Percentiles rank a stretch among this genome's conserved stretches.
phyloP scores from a whole-genome alignment of 495 filamentous ascomycete species.

The Geoglossum glabrum region DNA sequence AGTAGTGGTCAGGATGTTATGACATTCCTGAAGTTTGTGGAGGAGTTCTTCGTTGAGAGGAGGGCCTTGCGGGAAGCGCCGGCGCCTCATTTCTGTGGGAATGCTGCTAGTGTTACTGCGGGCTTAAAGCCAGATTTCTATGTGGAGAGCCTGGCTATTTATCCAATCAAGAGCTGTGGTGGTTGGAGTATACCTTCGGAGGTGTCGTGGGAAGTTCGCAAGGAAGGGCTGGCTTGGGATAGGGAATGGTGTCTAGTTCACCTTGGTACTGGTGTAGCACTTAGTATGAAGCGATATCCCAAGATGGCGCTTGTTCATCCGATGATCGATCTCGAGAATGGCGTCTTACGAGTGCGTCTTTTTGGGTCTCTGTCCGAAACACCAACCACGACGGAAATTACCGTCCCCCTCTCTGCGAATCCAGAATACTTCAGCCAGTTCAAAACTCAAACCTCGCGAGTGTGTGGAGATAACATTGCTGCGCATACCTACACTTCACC shows the following conservation, averaged over 20 bases:
- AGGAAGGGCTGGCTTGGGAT: slow-evolving; percentile 76
- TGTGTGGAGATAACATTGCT: slow-evolving; percentile 60
- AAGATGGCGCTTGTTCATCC: slow-evolving; percentile 66
- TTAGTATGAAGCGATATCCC: slow-evolving; percentile 70
- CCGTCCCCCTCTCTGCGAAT: slow-evolving; percentile 41
- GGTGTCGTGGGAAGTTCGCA: slow-evolving; percentile 48
- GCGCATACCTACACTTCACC: slow-evolving; percentile 45
- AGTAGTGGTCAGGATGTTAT: slow-evolving; percentile 42
- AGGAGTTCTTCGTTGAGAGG: slow-evolving; percentile 26
- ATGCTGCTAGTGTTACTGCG: not conserved
- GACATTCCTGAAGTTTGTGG: slow-evolving; percentile 33
- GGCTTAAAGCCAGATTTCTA: slow-evolving; percentile 6
- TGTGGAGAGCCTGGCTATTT: slow-evolving; percentile 21
- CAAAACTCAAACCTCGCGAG: slow-evolving; percentile 31
- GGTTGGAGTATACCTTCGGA: slow-evolving; percentile 48
- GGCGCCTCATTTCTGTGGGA: slow-evolving; percentile 3
- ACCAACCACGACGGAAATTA: slow-evolving; percentile 22
- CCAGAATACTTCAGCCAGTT: slow-evolving; percentile 25
- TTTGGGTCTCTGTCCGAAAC: slow-evolving; percentile 9
- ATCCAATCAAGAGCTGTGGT: slow-evolving; percentile 80
- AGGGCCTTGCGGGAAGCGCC: slow-evolving; percentile 7
- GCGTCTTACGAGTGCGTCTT: slow-evolving; percentile 28
- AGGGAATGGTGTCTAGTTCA: slow-evolving; percentile 87
- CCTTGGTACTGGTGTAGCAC: slow-evolving; percentile 50
- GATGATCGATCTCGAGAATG: slow-evolving; percentile 38